Evolutionary conservation across 495 filamentous ascomycete genomes (phyloP).

Genomic region (Aspergillus bridgeri): DNA sequence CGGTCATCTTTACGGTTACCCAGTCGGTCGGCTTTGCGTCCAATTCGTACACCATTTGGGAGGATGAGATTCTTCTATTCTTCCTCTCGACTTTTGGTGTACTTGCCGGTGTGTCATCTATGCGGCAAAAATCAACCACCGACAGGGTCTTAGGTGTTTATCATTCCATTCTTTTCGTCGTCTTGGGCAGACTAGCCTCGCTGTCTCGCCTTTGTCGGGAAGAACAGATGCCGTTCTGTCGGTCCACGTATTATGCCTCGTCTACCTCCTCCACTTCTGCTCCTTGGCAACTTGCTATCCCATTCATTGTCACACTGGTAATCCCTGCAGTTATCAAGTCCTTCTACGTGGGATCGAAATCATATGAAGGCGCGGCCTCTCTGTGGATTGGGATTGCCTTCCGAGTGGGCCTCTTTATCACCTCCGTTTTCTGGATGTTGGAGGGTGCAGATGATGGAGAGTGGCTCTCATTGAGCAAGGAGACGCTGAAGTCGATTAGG

Average conservation of each 20-base stretch:
- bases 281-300: slow-evolving; percentile 81
- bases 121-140: slow-evolving; percentile 57
- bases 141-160: slow-evolving; percentile 73
- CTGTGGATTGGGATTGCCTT: slow-evolving; percentile 81
- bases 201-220: slow-evolving; percentile 93
- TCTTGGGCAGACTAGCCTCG: slow-evolving; percentile 77
- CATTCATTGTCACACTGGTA: slow-evolving; percentile 66
- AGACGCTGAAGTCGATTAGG: slow-evolving; percentile 68
- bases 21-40: slow-evolving; percentile 91
- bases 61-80: slow-evolving; percentile 91
- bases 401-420: slow-evolving; percentile 69
- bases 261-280: slow-evolving; percentile 89
- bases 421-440: slow-evolving; percentile 81
- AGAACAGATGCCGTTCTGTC: slow-evolving; percentile 97
- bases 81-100: slow-evolving; percentile 87
- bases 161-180: slow-evolving; percentile 79
- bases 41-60: slow-evolving; percentile 99
- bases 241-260: slow-evolving; percentile 92
- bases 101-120: slow-evolving; percentile 64
- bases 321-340: slow-evolving; percentile 76
- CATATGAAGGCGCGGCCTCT: slow-evolving; percentile 79
- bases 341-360: slow-evolving; percentile 72
- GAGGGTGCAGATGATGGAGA: slow-evolving; percentile 87
- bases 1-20: slow-evolving; percentile 71
- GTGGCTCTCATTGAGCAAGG: slow-evolving; percentile 67